A percentile compares a stretch with the other conserved stretches of the same genome.
Conservation (phyloP, 257 asterid species). For the Capsicum chinense region DNA sequence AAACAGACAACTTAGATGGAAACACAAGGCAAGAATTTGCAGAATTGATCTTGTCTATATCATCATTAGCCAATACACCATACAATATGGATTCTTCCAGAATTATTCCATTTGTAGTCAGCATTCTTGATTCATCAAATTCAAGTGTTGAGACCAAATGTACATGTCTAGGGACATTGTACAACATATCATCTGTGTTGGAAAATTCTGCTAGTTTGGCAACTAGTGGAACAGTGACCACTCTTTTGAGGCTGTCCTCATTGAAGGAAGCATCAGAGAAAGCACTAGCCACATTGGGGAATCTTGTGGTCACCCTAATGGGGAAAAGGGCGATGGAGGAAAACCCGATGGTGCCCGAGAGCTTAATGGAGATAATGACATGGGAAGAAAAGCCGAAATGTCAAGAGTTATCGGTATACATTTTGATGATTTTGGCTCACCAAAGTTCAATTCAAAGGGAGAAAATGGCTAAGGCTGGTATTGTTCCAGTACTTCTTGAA, state of each 20-base stretch:
- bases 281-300: constrained; percentile 66
- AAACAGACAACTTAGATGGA: constrained; percentile 48
- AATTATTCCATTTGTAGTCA: constrained; percentile 49
- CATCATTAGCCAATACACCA: constrained; percentile 62
- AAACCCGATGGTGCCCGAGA: constrained; percentile 57
- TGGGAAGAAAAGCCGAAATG: constrained; percentile 80
- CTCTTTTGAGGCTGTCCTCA: constrained; percentile 49
- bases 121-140: constrained; percentile 56
- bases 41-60: constrained; percentile 61
- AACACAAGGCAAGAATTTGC: constrained; percentile 54
- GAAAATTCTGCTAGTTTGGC: constrained; percentile 53
- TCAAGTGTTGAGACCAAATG: constrained; percentile 50
- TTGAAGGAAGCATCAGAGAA: constrained; percentile 63
- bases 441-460: constrained; percentile 75
- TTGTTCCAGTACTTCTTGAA: constrained; percentile 81
- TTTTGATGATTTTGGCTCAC: constrained; percentile 86
- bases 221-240: constrained; percentile 43
- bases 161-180: constrained; percentile 56
- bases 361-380: constrained; percentile 71
- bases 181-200: constrained; percentile 64
- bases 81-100: constrained; percentile 50
- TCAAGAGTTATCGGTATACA: constrained; percentile 71
- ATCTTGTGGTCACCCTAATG: constrained; percentile 59
- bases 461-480: constrained; percentile 80
- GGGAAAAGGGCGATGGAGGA: constrained; percentile 74